Evolutionary conservation across 2,329 filamentous ascomycete species (phyloP).

Genomic region (Exophiala aquamarina): DNA sequence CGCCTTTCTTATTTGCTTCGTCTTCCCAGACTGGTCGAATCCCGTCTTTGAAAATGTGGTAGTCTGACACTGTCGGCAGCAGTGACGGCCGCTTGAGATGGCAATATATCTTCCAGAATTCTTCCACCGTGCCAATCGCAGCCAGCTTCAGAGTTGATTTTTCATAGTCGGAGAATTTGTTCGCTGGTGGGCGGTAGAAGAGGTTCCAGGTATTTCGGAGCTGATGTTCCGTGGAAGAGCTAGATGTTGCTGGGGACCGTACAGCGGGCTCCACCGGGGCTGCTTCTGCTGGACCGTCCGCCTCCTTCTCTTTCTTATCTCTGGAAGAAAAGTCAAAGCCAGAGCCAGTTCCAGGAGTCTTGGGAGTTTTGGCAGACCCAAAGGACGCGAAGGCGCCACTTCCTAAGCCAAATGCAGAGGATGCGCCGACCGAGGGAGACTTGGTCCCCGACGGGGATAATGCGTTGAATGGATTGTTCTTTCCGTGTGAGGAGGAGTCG

Average conservation of each 20-base stretch:
- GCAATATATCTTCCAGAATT: slow-evolving; percentile 86
- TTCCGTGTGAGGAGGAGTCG: slow-evolving; percentile 69
- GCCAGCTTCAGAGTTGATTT: slow-evolving; percentile 90
- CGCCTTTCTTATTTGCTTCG: slow-evolving; percentile 90
- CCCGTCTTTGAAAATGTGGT: slow-evolving; percentile 95
- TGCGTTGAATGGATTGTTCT: slow-evolving; percentile 74
- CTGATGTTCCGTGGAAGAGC: slow-evolving; percentile 49
- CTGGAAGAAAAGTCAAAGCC: slow-evolving; percentile 73
- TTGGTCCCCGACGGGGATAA: slow-evolving; percentile 69
- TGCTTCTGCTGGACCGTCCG: slow-evolving; percentile 29
- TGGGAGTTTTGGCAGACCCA: slow-evolving; percentile 81
- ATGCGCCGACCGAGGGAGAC: slow-evolving; percentile 74
- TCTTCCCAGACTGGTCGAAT: slow-evolving; percentile 98
- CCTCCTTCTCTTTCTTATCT: slow-evolving; percentile 64
- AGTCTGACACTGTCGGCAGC: slow-evolving; percentile 90
- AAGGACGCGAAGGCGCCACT: slow-evolving; percentile 97
- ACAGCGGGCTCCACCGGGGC: slow-evolving; percentile 40
- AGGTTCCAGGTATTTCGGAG: slow-evolving; percentile 91
- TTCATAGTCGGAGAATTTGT: slow-evolving; percentile 97
- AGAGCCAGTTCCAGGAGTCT: slow-evolving; percentile 66
- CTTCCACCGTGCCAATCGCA: slow-evolving; percentile 76
- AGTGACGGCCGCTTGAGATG: slow-evolving; percentile 87
- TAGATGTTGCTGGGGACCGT: slow-evolving; percentile 34
- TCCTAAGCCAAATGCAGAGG: slow-evolving; percentile 88
- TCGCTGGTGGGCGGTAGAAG: slow-evolving; percentile 87